Conservation (phyloP, 2,329 filamentous ascomycete species). For the Fusarium sp. region DNA sequence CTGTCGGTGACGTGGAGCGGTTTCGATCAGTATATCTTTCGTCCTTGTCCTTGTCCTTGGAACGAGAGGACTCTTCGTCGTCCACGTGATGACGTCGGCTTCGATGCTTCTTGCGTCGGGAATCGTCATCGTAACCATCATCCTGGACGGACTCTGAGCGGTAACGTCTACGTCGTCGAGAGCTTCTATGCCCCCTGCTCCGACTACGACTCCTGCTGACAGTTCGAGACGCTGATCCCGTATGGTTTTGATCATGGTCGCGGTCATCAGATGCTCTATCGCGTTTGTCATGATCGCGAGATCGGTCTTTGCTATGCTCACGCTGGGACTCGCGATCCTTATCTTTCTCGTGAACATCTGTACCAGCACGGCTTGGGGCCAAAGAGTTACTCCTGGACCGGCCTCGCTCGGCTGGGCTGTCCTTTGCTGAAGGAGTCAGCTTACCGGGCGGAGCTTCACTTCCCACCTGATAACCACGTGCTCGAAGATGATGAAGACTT, state of each 20-base stretch:
- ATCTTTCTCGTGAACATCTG: constrained; percentile 49
- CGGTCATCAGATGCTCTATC: constrained; percentile 32
- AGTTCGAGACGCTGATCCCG: constrained; percentile 48
- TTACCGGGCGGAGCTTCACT: constrained; percentile 51
- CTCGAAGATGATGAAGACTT: constrained; percentile 74
- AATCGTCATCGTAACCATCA: constrained; percentile 57
- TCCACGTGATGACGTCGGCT: constrained; percentile 57
- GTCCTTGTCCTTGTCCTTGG: constrained; percentile 49
- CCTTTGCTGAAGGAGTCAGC: constrained; percentile 24
- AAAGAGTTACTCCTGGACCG: constrained; percentile 62
- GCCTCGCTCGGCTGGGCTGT: constrained; percentile 37
- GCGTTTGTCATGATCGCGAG: constrained; percentile 42
- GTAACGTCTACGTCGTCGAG: constrained; percentile 63
- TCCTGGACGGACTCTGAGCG: constrained; percentile 65
- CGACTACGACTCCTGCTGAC: constrained; percentile 51
- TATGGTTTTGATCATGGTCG: constrained; percentile 45
- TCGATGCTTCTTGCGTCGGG: constrained; percentile 63
- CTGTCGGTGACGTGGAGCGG: constrained; percentile 72
- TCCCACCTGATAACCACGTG: constrained; percentile 61
- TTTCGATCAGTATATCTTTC: constrained; percentile 65
- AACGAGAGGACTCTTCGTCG: constrained; percentile 57
- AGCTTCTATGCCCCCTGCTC: constrained; percentile 59
- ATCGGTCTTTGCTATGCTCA: constrained; percentile 52
- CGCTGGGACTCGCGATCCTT: constrained; percentile 49
- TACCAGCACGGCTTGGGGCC: constrained; percentile 25